Evolutionary conservation across 805 yeast species (phyloP).

Genomic region (Teunomyces tritomae): DNA sequence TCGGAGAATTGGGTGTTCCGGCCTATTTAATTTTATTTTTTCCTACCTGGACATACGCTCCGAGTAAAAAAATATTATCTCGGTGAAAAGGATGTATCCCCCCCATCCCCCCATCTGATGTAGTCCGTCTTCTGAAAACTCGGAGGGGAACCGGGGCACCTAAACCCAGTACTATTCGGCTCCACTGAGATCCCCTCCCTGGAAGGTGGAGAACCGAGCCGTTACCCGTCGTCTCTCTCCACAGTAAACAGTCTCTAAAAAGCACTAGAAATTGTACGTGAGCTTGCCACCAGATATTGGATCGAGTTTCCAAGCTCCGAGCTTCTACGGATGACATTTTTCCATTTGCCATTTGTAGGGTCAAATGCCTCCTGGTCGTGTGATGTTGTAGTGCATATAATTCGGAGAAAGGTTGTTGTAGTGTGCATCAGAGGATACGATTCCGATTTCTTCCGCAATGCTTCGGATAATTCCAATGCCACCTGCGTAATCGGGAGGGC

Average conservation of each 20-base stretch:
- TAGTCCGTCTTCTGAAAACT: neutral
- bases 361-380: neutral
- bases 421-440: neutral
- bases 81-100: conserved; percentile 2
- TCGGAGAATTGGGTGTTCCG: neutral
- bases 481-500: conserved; percentile 1
- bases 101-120: neutral
- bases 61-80: neutral
- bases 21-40: neutral
- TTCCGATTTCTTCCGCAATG: conserved; percentile 1
- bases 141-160: conserved; percentile 1
- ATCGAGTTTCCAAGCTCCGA: neutral
- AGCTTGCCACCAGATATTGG: neutral
- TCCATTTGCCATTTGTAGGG: conserved; percentile 1
- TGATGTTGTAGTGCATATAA: conserved; percentile 2
- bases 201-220: conserved; percentile 1
- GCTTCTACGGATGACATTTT: conserved; percentile 1
- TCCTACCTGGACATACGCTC: neutral
- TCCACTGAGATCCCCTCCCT: neutral
- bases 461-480: conserved; percentile 1
- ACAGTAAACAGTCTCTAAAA: neutral
- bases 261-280: neutral
- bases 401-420: neutral
- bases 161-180: neutral
- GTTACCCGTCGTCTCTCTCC: neutral